Conservation (phyloP, 139 green algal species). For the Coelastrella sp. region DNA sequence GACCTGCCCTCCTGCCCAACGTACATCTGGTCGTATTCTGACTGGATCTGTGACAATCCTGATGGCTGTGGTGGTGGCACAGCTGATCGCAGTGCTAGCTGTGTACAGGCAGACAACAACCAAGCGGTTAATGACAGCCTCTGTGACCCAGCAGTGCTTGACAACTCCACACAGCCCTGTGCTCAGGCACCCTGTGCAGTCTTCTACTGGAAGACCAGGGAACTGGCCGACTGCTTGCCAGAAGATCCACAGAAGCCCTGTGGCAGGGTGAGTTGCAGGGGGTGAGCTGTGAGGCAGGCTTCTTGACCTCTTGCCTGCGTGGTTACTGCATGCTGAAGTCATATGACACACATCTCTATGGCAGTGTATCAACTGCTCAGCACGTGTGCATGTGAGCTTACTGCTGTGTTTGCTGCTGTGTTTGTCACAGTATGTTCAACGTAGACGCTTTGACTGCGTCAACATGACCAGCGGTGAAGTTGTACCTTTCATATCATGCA, state of each 20-base stretch:
- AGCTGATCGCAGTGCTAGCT: constrained; percentile 1
- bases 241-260: constrained; percentile 23
- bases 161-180: constrained; percentile 29
- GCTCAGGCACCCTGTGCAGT: neutral
- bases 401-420: neutral
- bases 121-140: neutral
- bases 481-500: constrained; percentile 14
- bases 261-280: constrained; percentile 21
- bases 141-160: neutral
- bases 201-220: constrained; percentile 35
- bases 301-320: neutral
- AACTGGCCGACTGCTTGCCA: constrained; percentile 40
- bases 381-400: neutral
- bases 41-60: constrained; percentile 41
- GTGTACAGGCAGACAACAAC: neutral
- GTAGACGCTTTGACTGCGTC: constrained; percentile 38
- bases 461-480: constrained; percentile 17
- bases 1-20: neutral
- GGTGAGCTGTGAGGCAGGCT: neutral
- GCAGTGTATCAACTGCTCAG: neutral
- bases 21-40: constrained; percentile 36
- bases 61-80: constrained; percentile 24
- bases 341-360: neutral
- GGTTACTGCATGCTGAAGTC: neutral
- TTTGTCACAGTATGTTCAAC: constrained; percentile 35